Evolutionary conservation across 306 rosid genomes (phyloP), one percentile per base, ranked within the genome.

Genomic region (Dalbergia oliveri): DNA sequence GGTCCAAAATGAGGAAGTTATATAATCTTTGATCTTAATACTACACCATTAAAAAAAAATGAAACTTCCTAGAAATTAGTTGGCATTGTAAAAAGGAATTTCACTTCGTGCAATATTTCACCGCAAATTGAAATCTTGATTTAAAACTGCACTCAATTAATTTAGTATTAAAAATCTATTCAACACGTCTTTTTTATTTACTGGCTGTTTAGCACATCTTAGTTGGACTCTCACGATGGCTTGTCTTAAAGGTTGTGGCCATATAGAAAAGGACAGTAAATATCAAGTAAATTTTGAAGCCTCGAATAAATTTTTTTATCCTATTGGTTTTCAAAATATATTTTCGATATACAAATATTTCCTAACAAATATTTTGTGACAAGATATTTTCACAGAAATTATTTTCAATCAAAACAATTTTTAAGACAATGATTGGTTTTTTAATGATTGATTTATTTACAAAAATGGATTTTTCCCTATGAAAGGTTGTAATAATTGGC

Each of bases 11-110:
- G 19, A 76, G 83, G n/a, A 83, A 83, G 58, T 83, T 86, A 83
- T 76, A 73, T 72, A 83, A 83, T 86, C 81, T 76, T 66, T 75
- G 39, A 51, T 66, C 71, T 65, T 78, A 51, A 86, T 67, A 72
- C 71, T 67, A 72, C 71, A 67, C 49, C 59, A 83, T 45, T 67
- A 6, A 26, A 26, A 13, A 64, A 47, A 57, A 72, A 66, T 45
- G 70, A 43, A 63, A 39, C 76, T 66, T 77, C 69, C 69, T 51
- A 12, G 9, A 5, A 26, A 49, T 26, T 64, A 50, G 86, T 64
- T 74, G 82, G 39, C 75, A 79, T 72, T 35, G 44, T 64, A 63
- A 13, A 13, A 70, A n/a, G 81, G 63, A 64, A 31, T 53, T 82
- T 78, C 58, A 78, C 66, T 73, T 51, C n/a, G 31, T 35, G n/a